Evolutionary conservation across 1,284 basidiomycete species (phyloP), one percentile per base, ranked within the genome.

Genomic region (Macrocystidia cucumis): DNA sequence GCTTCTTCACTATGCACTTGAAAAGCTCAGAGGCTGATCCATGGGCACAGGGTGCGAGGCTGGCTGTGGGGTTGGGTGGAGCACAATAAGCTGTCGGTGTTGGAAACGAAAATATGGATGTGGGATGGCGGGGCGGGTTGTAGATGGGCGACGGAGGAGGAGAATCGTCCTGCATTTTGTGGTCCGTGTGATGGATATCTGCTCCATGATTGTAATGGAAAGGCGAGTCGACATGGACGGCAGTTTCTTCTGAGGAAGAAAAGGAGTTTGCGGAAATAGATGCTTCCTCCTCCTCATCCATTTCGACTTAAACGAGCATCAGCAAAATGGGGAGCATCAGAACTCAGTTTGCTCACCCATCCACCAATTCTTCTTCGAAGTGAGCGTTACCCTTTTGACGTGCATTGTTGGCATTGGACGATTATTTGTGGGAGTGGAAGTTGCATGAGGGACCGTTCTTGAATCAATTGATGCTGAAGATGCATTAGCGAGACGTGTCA

Each of bases 321-420:
- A 25, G 12, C 34, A 20, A 36, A 22, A 39, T 17, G 16, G 26
- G 6, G 21, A 9, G 18, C 21, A 5, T 12, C 13, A 9, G 12
- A 12, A 14, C 2, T 23, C 14, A 31, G 9, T 14, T 16, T 4
- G 30, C 60, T 46, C 54, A 83, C 81, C 82, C 75, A 85, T 78
- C 84, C 84, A 87, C 83, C 83, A 87, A 46, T 87, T 87, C 65
- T 85, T 85, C 62, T 87, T 87, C 13, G 82, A 85, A 0, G 83
- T 87, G 42, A 87, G 59, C 1, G 83, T 84, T 29, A 85, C 60
- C 25, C 76, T 67, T 46, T 80, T 86, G 32, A 86, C 69, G 45
- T 82, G 78, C 69, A 77, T 65, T 44, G 45, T 65, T 21, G 62
- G 48, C 5, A n/a, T n/a, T n/a, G n/a, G n/a, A n/a, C n/a, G n/a